A percentile compares a stretch with the other conserved stretches of the same genome.
phyloP scores from a whole-genome alignment of 176 grass and related monocot genomes.

The Oryza glumipatula region DNA sequence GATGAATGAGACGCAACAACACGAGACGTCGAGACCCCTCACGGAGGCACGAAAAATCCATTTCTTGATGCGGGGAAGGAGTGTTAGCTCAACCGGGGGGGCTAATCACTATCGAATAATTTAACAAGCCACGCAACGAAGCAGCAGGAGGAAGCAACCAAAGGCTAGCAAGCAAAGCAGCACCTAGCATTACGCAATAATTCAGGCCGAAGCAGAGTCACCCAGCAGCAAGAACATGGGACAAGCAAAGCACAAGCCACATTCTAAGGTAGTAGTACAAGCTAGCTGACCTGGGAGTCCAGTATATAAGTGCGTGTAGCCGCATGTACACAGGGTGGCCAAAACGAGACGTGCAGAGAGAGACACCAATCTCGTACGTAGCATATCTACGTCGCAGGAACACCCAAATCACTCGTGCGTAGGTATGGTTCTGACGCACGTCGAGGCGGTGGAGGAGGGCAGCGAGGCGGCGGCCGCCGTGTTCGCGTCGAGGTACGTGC shows the following conservation, averaged over 20 bases:
- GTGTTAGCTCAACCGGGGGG: too few species aligned
- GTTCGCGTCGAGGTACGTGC: constrained; percentile 83
- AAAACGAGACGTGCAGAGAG: neutral
- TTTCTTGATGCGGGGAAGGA: too few species aligned
- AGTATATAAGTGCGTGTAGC: neutral
- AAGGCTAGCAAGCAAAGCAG: constrained; percentile 42
- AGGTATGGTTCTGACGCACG: constrained; percentile 70
- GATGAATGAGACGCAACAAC: too few species aligned
- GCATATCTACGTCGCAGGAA: too few species aligned
- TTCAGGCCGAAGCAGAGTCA: constrained; percentile 43
- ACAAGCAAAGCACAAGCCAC: constrained; percentile 39
- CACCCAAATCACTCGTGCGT: too few species aligned
- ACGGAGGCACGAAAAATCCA: too few species aligned
- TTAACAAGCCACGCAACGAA: neutral
- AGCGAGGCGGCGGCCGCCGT: constrained; percentile 43
- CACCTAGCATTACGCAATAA: constrained; percentile 27
- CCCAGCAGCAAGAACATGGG: constrained; percentile 1
- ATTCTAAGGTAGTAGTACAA: neutral
- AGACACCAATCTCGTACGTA: too few species aligned
- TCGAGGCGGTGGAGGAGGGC: constrained; percentile 45
- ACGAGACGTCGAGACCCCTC: too few species aligned
- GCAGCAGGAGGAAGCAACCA: constrained; percentile 29
- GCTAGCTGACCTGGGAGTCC: neutral
- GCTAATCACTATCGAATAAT: neutral
- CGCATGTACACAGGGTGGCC: neutral